Base-by-base conservation (phyloP, 371 early-diverging fungal genomes). In the Mortierella sp. region DNA sequence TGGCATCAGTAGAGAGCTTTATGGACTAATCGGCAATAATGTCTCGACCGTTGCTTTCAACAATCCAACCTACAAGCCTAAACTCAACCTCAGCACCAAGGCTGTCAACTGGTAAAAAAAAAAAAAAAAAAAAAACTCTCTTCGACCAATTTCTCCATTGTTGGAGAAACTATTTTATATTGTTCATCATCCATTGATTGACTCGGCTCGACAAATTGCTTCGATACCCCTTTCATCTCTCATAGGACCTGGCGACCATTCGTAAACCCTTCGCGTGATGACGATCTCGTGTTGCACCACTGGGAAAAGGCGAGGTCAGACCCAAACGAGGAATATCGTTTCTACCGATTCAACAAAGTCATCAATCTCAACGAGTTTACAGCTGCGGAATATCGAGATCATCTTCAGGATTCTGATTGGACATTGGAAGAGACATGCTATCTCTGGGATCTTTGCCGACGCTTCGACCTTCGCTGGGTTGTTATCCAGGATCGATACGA, bases 401-500 rank as follows among this genome's bases (percentile, higher is more conserved):
- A 87, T 70, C 77, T 93, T 2, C 50, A 77, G 87, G 92, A 90
- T 63, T 74, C 86, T 6, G 90, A 88, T 44, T 98, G 98, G 98
- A 88, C 91, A 16, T 86, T 87, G 57, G 91, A 89, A 19, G 97
- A 98, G 64, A 97, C 97, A 0, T 92, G 90, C 74, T 91, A 96
- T 57, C 82, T 98, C 25, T 89, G 95, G 60, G 82, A 84, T 12
- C 79, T 97, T 44, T 96, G 96, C 70, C 75, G 84, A 61, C 75
- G 84, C 60, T 96, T 89, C 66, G 96, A 97, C 72, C 77, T 95
- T 59, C 85, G 95, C 18, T 98, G 94, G 82, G 81, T 91, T 19
- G 89, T 98, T 1, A 93, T 97, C 59, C 86, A 85, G 50, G 97
- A 98, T 77, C 85, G 97, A 47, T 97, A 93, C 72, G 80, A 87